Percentiles rank a stretch among this genome's conserved stretches.
Evolutionary conservation across 176 grass and related monocot genomes (phyloP).

Genomic region (Oryza officinalis): DNA sequence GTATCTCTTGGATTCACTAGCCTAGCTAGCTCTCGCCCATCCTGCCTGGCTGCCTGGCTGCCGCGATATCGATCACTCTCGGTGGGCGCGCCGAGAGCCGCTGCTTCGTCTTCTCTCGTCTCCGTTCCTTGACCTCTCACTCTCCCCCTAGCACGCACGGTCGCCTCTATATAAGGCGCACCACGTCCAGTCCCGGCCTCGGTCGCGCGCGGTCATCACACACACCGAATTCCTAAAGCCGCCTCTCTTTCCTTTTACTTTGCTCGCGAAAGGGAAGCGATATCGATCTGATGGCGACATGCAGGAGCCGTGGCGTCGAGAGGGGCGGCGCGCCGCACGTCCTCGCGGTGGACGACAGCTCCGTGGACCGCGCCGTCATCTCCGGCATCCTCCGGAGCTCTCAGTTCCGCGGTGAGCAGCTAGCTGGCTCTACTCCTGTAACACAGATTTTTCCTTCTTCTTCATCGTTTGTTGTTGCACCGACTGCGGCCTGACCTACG

Average conservation of each 20-base stretch:
- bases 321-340: constrained; percentile 56
- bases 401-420: constrained; percentile 57
- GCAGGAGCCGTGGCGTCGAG: constrained; percentile 22
- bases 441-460: neutral
- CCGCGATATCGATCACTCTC: constrained; percentile 29
- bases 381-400: constrained; percentile 70
- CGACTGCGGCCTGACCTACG: too few relatives aligned
- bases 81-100: neutral
- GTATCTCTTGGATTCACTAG: constrained; percentile 33
- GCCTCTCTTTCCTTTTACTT: too few relatives aligned
- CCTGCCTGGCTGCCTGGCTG: neutral
- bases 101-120: neutral
- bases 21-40: neutral
- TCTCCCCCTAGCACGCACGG: neutral
- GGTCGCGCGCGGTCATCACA: neutral
- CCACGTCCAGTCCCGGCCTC: neutral
- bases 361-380: constrained; percentile 79
- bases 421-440: neutral
- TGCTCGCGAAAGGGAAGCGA: neutral
- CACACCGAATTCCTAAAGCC: neutral
- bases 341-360: constrained; percentile 84
- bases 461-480: neutral
- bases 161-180: constrained; percentile 5
- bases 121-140: too few relatives aligned
- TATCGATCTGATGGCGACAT: constrained; percentile 26